Evolutionary conservation across 2,329 filamentous ascomycete species (phyloP).

Genomic region (Grosmannia serpens): DNA sequence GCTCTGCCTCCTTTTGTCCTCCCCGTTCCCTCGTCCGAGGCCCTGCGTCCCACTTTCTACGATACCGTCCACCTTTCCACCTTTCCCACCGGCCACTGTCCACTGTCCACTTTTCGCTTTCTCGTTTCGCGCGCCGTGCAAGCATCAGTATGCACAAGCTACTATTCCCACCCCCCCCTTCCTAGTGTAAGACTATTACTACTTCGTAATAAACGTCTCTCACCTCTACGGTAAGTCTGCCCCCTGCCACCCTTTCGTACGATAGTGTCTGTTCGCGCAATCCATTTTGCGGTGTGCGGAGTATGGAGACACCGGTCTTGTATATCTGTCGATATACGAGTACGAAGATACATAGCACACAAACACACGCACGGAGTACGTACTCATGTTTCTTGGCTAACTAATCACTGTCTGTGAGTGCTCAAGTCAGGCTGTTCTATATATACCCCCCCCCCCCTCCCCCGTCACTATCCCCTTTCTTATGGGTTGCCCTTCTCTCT

Average conservation of each 20-base stretch:
- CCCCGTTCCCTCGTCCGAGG: not conserved
- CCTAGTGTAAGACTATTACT: not conserved
- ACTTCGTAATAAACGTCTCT: not conserved
- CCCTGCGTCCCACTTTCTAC: too few relatives aligned
- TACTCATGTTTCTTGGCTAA: not conserved
- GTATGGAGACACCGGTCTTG: not conserved
- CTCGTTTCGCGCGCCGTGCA: not conserved
- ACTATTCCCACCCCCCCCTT: not conserved
- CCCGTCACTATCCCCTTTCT: not conserved
- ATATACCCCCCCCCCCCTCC: not conserved
- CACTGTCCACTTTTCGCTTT: not conserved
- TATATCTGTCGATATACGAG: not conserved
- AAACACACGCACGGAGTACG: not conserved
- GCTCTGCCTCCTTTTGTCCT: not conserved
- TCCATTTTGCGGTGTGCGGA: slow-evolving; percentile 1
- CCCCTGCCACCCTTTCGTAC: not conserved
- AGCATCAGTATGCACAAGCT: not conserved
- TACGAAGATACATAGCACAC: not conserved
- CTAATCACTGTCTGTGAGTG: not conserved
- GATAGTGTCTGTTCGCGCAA: not conserved
- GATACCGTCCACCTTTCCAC: too few relatives aligned
- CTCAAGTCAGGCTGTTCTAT: not conserved
- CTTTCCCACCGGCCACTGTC: too few relatives aligned
- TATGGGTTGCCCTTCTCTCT: not conserved
- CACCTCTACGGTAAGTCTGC: not conserved